These are phyloP conservation scores for Rhododendron griersonianum DNA, from an alignment of 148 eudicot species.

Conservation along the genomic window DNA sequence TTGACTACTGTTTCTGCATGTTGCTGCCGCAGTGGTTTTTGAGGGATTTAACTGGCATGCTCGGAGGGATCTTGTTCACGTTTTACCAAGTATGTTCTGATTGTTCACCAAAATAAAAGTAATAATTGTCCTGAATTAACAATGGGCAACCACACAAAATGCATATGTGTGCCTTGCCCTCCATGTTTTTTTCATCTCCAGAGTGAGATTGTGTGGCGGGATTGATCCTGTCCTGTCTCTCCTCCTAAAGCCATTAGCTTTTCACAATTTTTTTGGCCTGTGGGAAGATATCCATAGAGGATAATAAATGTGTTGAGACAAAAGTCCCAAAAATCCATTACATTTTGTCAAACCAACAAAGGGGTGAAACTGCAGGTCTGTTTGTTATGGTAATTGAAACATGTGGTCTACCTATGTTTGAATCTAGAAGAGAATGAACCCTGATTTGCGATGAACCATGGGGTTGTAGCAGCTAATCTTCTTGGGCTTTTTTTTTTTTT, in stretches of 20 bases:
- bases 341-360: not conserved
- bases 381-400: not conserved
- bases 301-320: not conserved
- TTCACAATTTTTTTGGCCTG: not conserved
- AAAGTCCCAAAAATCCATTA: not conserved
- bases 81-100: conserved; percentile 66
- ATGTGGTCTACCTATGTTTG: not conserved
- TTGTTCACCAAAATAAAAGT: not conserved
- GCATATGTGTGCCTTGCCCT: not conserved
- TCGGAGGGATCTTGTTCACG: conserved; percentile 94
- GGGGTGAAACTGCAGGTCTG: not conserved
- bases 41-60: conserved; percentile 99
- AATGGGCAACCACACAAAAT: not conserved
- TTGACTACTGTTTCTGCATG: not conserved
- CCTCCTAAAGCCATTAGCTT: not conserved
- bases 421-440: not conserved
- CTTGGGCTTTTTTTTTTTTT: not conserved
- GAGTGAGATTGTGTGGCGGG: not conserved
- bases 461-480: not conserved
- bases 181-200: not conserved
- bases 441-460: not conserved
- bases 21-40: conserved; percentile 76
- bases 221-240: not conserved
- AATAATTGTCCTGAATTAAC: not conserved
- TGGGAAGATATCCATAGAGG: not conserved